Evolutionary conservation across 257 asterid species (phyloP).

Genomic region (Nicotiana sylvestris): DNA sequence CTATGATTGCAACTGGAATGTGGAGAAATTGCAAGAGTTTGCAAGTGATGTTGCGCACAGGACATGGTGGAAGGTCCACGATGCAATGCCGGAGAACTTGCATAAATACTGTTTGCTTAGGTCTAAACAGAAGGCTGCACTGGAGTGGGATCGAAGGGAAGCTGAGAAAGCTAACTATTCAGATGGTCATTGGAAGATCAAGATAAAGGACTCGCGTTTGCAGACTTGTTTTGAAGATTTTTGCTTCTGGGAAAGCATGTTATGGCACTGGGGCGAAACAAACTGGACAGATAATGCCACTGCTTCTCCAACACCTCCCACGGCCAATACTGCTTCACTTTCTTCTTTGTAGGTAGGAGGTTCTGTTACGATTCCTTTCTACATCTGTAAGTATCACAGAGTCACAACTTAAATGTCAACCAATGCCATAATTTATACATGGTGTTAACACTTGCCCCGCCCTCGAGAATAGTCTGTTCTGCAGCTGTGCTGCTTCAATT

Average conservation of each 20-base stretch:
- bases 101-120: conserved; percentile 77
- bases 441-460: neutral
- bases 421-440: neutral
- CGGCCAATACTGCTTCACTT: conserved; percentile 28
- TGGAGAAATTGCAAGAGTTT: conserved; percentile 55
- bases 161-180: conserved; percentile 77
- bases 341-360: conserved; percentile 30
- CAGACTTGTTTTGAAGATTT: conserved; percentile 64
- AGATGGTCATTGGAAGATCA: conserved; percentile 77
- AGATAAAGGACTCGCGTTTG: conserved; percentile 53
- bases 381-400: conserved; percentile 11
- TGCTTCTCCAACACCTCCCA: conserved; percentile 31
- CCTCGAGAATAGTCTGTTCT: neutral
- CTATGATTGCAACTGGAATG: conserved; percentile 94
- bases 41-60: conserved; percentile 81
- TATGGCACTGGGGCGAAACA: conserved; percentile 91
- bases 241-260: conserved; percentile 92
- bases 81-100: conserved; percentile 81
- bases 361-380: neutral
- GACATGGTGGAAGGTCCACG: conserved; percentile 95
- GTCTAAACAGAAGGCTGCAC: conserved; percentile 84
- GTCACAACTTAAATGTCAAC: neutral
- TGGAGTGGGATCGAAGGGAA: conserved; percentile 76
- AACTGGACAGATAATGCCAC: conserved; percentile 79
- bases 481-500: neutral